Evolutionary conservation across 352 stramenopile genomes (phyloP), one percentile per base, ranked within the genome.

Genomic region (Phytophthora rubi): DNA sequence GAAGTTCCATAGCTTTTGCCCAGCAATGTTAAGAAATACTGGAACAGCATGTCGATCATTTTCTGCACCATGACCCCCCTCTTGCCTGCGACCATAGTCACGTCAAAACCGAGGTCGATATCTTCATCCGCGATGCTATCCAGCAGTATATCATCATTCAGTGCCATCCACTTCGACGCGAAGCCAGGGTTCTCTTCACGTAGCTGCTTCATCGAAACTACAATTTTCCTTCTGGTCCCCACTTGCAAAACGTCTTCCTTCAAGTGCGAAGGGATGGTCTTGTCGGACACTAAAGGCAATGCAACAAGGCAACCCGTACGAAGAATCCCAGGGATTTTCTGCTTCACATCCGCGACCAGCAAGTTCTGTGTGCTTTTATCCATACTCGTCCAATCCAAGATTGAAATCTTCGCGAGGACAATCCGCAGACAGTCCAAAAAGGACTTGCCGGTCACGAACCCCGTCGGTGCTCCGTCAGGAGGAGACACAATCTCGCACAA

Each of bases 321-420:
- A 35, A 88, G 51, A 12, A 88, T 59, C 1, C 71, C 73, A 1
- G 80, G 65, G 0, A 91, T 47, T 37, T 79, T 80, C 3, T 69
- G 54, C 3, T 71, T 66, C 4, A 76, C 23, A 10, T 91, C 80
- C 1, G 68, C 37, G 10, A 90, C 21, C 26, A 79, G 61, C 30
- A 90, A 67, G 26, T 79, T 72, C 0, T 79, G 35, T 0, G 81
- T 63, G 12, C 70, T 84, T 12, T 91, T 73, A 26, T 92, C 85
- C 9, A 90, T 65, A 2, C 68, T 83, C 0, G 85, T 92, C 82
- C 85, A 92, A 42, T 91, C 82, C 21, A 92, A 37, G 30, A 92
- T 88, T 2, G 81, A 83, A 4, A 92, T 87, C 58, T 92, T 91
- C 1, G 81, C 77, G 1, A 92, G 35, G n/a, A 91, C 67, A n/a